These are phyloP conservation scores for Sporothrix brunneoviolacea DNA, from an alignment of 2,329 filamentous ascomycete genomes.

Conservation along the genomic window DNA sequence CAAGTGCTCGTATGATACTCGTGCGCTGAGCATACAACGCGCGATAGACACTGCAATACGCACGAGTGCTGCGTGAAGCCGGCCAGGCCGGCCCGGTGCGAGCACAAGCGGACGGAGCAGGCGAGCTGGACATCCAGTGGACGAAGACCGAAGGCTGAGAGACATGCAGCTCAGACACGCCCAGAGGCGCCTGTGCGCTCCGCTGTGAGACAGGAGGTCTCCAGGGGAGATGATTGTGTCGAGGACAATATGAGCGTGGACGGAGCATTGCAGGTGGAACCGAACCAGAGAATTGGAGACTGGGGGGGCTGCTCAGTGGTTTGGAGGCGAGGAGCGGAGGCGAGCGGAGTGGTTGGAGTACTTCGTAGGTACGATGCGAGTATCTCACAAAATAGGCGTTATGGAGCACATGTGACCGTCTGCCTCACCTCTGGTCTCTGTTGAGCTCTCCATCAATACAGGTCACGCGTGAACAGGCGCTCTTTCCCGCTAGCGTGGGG, in stretches of 20 bases:
- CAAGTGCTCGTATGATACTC: too few species aligned
- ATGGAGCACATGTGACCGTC: too few species aligned
- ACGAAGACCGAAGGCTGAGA: neutral
- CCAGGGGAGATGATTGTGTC: neutral
- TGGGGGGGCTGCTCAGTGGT: too few species aligned
- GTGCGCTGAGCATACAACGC: too few species aligned
- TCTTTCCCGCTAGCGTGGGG: too few species aligned
- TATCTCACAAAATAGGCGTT: too few species aligned
- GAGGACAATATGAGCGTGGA: neutral
- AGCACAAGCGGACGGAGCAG: neutral
- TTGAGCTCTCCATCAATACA: too few species aligned
- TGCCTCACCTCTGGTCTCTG: too few species aligned
- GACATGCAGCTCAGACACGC: slow-evolving; percentile 3
- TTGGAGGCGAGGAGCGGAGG: too few species aligned
- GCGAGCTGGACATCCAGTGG: neutral
- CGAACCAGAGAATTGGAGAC: neutral
- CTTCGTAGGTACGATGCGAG: too few species aligned
- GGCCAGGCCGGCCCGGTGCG: neutral
- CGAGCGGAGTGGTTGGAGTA: neutral
- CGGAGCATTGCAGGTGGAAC: slow-evolving; percentile 3
- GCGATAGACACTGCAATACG: neutral
- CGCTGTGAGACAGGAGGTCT: neutral
- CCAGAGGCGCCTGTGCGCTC: neutral
- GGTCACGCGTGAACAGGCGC: too few species aligned
- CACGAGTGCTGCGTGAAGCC: neutral